Evolutionary conservation across 768 basidiomycete species (phyloP).

Genomic region (Termitomyces sp.): DNA sequence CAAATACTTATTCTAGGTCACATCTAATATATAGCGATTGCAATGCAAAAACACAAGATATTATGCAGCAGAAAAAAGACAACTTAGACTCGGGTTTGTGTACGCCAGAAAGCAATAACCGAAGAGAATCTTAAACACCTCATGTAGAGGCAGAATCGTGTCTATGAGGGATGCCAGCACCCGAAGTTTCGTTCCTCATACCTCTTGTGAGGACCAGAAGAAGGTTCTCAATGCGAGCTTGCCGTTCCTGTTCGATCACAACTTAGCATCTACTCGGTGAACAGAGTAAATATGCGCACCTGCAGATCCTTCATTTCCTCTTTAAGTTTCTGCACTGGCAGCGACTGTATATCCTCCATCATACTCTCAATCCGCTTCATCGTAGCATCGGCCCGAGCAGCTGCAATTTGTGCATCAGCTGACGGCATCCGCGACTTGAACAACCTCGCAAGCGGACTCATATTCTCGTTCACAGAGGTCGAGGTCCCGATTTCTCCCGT

Average conservation of each 20-base stretch:
- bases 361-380: conserved; percentile 56
- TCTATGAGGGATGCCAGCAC: background rate
- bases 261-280: background rate
- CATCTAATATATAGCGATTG: background rate
- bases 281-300: conserved; percentile 35
- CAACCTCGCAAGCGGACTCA: conserved; percentile 49
- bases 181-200: conserved; percentile 46
- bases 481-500: conserved; percentile 15
- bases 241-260: conserved; percentile 49
- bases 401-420: conserved; percentile 14
- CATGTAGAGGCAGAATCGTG: conserved; percentile 1
- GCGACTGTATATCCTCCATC: conserved; percentile 57
- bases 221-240: conserved; percentile 74
- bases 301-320: conserved; percentile 84
- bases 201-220: conserved; percentile 66
- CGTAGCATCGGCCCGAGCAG: conserved; percentile 39
- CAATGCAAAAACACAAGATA: background rate
- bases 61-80: background rate
- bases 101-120: background rate
- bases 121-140: background rate
- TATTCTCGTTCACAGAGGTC: conserved; percentile 13
- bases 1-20: background rate
- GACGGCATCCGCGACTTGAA: conserved; percentile 30
- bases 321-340: conserved; percentile 65
- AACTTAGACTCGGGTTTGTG: background rate